Evolutionary conservation across 257 asterid genomes (phyloP), one percentile per base, ranked within the genome.

Genomic region (Primulina tabacum): DNA sequence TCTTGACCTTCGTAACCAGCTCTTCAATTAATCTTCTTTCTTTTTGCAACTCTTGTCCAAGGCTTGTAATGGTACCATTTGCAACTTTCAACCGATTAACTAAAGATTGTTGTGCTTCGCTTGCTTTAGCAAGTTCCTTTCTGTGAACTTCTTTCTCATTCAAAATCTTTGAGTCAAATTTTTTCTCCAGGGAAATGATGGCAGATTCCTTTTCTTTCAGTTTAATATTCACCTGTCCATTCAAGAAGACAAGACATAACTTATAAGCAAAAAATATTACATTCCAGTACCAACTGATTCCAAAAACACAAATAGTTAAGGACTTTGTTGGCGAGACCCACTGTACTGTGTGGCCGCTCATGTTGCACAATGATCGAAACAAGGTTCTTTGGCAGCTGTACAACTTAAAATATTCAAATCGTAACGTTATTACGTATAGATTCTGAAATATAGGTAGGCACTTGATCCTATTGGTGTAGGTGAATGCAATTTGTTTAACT

Each of bases 131-230:
- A 47, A 86, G 83, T 65, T 76, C 86, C 76, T 80, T 80, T 40
- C 69, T 76, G 33, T 58, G 76, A 55, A 35, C 62, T 77, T 85
- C 89, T 74, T 68, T 90, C 82, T 87, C 95, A 17, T 73, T 78
- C 71, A 56, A 64, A 66, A 92, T 76, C 70, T 92, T 90, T 7
- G 77, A 53, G 76, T 82, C 85, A 10, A 76, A 68, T 73, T 82
- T 80, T 72, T 74, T 80, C 82, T 80, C 78, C 74, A 84, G 80
- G 50, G 83, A 81, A 70, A 73, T 60, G 43, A 86, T 75, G 60
- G 82, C 76, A 7, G 81, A 81, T 64, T 87, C 89, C 62, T 88
- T 86, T 63, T 82, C 90, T 75, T 76, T 77, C 75, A 90, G 80
- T 76, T 85, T 62, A 73, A 37, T 74, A 52, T 74, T 84, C 92